These are phyloP conservation scores for Ceratocystis ficicola DNA, from an alignment of 2,329 filamentous ascomycete genomes.

Conservation along the genomic window DNA sequence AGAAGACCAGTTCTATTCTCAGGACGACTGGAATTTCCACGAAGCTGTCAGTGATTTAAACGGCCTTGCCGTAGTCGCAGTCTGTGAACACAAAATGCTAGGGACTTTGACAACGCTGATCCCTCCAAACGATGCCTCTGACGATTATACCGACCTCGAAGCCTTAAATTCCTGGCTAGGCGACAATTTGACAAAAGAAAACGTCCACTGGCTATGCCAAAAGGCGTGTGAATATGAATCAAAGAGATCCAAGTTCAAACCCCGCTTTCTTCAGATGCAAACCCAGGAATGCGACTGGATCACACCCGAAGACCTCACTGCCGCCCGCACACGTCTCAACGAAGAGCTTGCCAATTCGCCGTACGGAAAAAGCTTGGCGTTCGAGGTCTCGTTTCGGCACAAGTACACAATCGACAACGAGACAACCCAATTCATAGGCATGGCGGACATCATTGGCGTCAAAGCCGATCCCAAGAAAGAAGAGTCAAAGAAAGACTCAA, in stretches of 20 bases:
- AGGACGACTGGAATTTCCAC: slow-evolving; percentile 20
- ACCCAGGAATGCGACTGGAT: slow-evolving; percentile 27
- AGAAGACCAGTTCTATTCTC: slow-evolving; percentile 14
- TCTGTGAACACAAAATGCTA: slow-evolving; percentile 24
- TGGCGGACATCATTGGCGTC: slow-evolving; percentile 16
- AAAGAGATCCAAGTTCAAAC: slow-evolving; percentile 24
- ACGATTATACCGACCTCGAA: background rate
- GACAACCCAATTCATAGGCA: background rate
- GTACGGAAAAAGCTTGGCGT: background rate
- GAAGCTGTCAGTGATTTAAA: slow-evolving; percentile 28
- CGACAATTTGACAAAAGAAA: slow-evolving; percentile 7
- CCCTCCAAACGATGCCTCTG: background rate
- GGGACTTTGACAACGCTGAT: slow-evolving; percentile 24
- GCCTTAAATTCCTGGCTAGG: background rate
- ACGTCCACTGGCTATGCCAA: slow-evolving; percentile 26
- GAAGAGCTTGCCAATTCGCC: slow-evolving; percentile 19
- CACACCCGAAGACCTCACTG: slow-evolving; percentile 22
- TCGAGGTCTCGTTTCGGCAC: slow-evolving; percentile 11
- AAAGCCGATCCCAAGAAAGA: background rate
- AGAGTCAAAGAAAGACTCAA: background rate
- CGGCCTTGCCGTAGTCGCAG: slow-evolving; percentile 26
- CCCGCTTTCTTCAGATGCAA: slow-evolving; percentile 26
- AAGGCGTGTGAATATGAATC: slow-evolving; percentile 27
- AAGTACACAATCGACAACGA: background rate
- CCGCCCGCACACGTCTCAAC: slow-evolving; percentile 24